A percentile compares a stretch with the other conserved stretches of the same genome.
Evolutionary conservation across 352 stramenopile genomes (phyloP).

Genomic region (Globisporangium carolinianum): DNA sequence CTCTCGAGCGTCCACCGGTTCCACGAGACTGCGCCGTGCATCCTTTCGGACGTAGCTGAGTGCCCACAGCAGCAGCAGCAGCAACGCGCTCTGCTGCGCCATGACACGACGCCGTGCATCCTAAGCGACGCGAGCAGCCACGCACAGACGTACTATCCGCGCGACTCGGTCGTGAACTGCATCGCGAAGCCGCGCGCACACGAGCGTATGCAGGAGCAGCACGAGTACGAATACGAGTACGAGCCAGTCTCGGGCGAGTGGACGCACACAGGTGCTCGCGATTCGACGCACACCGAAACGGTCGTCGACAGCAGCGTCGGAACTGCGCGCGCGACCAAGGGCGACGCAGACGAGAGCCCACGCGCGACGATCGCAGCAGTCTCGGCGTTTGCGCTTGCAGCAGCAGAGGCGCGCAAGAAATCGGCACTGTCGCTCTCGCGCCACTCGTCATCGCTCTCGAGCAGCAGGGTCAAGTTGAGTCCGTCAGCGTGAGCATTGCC

Average conservation of each 20-base stretch:
- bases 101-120: slow-evolving; percentile 1
- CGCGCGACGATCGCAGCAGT: slow-evolving; percentile 36
- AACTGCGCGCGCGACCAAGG: slow-evolving; percentile 3
- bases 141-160: slow-evolving; percentile 9
- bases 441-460: slow-evolving; percentile 27
- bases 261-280: background rate
- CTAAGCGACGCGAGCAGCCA: background rate
- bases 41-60: slow-evolving; percentile 5
- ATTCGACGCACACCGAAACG: no score
- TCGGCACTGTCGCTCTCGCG: slow-evolving; percentile 45
- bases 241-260: background rate
- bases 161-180: slow-evolving; percentile 14
- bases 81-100: background rate
- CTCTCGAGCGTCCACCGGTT: slow-evolving; percentile 9
- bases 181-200: slow-evolving; percentile 1
- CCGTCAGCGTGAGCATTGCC: background rate
- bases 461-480: slow-evolving; percentile 6
- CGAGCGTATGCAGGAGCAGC: background rate
- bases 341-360: slow-evolving; percentile 3
- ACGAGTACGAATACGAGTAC: background rate
- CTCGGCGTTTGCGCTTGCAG: slow-evolving; percentile 41
- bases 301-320: slow-evolving; percentile 7
- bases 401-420: slow-evolving; percentile 40
- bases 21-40: slow-evolving; percentile 7
- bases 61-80: background rate